These are phyloP conservation scores for Phialophora verrucosa DNA, from an alignment of 2,329 filamentous ascomycete species.

Conservation along the genomic window DNA sequence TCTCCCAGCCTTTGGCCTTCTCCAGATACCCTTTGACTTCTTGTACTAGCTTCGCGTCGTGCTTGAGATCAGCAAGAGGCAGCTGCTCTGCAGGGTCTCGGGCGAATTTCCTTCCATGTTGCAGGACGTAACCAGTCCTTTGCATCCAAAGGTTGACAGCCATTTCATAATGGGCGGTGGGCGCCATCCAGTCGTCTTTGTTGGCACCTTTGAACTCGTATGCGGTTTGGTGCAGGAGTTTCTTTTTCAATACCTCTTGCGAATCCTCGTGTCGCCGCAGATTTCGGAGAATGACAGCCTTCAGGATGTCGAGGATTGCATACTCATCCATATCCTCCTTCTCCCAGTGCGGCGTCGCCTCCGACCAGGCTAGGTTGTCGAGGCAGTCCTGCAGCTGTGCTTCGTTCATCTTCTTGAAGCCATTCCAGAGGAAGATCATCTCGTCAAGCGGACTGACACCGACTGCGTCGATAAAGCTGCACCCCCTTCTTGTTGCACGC, in stretches of 20 bases:
- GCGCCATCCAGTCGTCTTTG: conserved; percentile 67
- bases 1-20: conserved; percentile 64
- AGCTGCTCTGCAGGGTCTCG: conserved; percentile 23
- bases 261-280: conserved; percentile 69
- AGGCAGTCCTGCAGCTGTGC: conserved; percentile 69
- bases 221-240: conserved; percentile 63
- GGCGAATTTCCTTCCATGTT: conserved; percentile 41
- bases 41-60: conserved; percentile 52
- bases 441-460: conserved; percentile 82
- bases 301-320: conserved; percentile 70
- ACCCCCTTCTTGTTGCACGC: conserved; percentile 68
- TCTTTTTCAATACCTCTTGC: conserved; percentile 63
- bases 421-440: conserved; percentile 95
- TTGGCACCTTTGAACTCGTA: conserved; percentile 56
- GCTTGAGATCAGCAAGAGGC: conserved; percentile 31
- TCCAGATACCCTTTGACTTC: conserved; percentile 63
- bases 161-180: conserved; percentile 84
- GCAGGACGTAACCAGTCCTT: conserved; percentile 46
- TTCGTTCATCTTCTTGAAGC: conserved; percentile 76
- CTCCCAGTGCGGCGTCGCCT: conserved; percentile 54
- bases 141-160: conserved; percentile 81
- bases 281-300: conserved; percentile 69
- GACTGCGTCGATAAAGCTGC: conserved; percentile 78
- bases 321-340: conserved; percentile 64
- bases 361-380: conserved; percentile 69